Evolutionary conservation across 2,329 filamentous ascomycete genomes (phyloP).

Genomic region (Ceratocystis cacaofunesta): DNA sequence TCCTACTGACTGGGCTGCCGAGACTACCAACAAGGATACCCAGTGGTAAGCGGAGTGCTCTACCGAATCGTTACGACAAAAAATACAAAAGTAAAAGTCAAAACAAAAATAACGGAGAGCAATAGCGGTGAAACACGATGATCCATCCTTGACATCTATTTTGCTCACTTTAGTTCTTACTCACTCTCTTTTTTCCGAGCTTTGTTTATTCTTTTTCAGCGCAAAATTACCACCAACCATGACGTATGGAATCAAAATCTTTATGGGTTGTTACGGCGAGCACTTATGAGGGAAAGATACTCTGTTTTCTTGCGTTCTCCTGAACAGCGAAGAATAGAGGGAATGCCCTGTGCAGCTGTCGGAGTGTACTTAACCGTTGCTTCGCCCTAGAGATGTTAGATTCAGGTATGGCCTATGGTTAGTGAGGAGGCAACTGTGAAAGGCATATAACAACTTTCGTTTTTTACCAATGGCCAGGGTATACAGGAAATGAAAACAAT

Average conservation of each 20-base stretch:
- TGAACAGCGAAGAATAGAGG: slow-evolving; percentile 38
- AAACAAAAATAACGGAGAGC: slow-evolving; percentile 18
- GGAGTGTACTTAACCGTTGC: slow-evolving; percentile 83
- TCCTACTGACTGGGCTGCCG: slow-evolving; percentile 54
- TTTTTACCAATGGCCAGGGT: slow-evolving; percentile 4
- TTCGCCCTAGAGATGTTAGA: slow-evolving; percentile 32
- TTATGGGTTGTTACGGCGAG: slow-evolving; percentile 41
- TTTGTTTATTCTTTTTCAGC: slow-evolving; percentile 12
- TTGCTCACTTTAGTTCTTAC: slow-evolving; percentile 6
- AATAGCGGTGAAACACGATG: slow-evolving; percentile 15
- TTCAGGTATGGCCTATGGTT: not conserved
- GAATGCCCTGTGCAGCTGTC: slow-evolving; percentile 93
- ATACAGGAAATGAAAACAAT: slow-evolving; percentile 5
- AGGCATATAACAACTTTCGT: not conserved
- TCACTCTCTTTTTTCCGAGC: slow-evolving; percentile 7
- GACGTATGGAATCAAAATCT: slow-evolving; percentile 21
- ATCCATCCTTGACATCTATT: slow-evolving; percentile 13
- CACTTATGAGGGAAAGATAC: slow-evolving; percentile 99
- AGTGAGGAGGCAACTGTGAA: not conserved
- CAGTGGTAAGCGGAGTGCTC: slow-evolving; percentile 32
- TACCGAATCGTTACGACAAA: slow-evolving; percentile 16
- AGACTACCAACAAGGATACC: slow-evolving; percentile 39
- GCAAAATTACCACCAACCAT: slow-evolving; percentile 11
- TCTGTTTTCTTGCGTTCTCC: slow-evolving; percentile 29
- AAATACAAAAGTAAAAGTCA: slow-evolving; percentile 18